A percentile compares a stretch with the other conserved stretches of the same genome.
Evolutionary conservation across 495 filamentous ascomycete genomes (phyloP).

Genomic region (Xylaria grammica): DNA sequence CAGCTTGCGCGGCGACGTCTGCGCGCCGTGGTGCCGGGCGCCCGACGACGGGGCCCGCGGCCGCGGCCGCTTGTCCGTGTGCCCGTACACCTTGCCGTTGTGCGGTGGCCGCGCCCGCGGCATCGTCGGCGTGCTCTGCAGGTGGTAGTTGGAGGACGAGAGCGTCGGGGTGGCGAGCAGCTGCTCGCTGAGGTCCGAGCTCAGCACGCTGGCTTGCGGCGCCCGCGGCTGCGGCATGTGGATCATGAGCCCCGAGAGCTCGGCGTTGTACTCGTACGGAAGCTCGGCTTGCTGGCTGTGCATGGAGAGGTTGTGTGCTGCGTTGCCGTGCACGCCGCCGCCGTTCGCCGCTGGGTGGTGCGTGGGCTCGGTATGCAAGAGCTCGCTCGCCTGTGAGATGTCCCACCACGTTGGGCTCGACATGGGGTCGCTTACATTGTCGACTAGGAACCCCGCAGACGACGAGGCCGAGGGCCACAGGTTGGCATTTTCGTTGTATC

Average conservation of each 20-base stretch:
- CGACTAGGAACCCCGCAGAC: slow-evolving; percentile 16
- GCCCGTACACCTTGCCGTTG: slow-evolving; percentile 17
- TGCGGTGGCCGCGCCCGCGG: slow-evolving; percentile 18
- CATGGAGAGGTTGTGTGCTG: slow-evolving; percentile 27
- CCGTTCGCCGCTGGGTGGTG: slow-evolving; percentile 17
- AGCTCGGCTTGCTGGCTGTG: slow-evolving; percentile 31
- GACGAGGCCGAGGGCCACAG: slow-evolving; percentile 29
- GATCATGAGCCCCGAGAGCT: slow-evolving; percentile 46
- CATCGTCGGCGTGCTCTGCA: slow-evolving; percentile 6
- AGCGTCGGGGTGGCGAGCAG: slow-evolving; percentile 20
- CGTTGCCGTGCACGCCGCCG: slow-evolving; percentile 21
- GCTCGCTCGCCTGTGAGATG: background rate
- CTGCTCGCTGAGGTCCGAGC: slow-evolving; percentile 24
- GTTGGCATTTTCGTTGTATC: slow-evolving; percentile 18
- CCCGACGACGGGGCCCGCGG: slow-evolving; percentile 51
- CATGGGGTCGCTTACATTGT: slow-evolving; percentile 7
- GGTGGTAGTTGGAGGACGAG: background rate
- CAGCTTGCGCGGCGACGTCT: slow-evolving; percentile 46
- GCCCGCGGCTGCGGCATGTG: slow-evolving; percentile 43
- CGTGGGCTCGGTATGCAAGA: slow-evolving; percentile 21
- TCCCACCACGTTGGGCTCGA: slow-evolving; percentile 40
- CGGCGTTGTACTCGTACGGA: slow-evolving; percentile 36
- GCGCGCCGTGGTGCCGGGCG: slow-evolving; percentile 40
- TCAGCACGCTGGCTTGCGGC: slow-evolving; percentile 29
- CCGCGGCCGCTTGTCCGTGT: slow-evolving; percentile 38